These are phyloP conservation scores for Plantago coronopus DNA, from an alignment of 305 asterid species.

Conservation along the genomic window DNA sequence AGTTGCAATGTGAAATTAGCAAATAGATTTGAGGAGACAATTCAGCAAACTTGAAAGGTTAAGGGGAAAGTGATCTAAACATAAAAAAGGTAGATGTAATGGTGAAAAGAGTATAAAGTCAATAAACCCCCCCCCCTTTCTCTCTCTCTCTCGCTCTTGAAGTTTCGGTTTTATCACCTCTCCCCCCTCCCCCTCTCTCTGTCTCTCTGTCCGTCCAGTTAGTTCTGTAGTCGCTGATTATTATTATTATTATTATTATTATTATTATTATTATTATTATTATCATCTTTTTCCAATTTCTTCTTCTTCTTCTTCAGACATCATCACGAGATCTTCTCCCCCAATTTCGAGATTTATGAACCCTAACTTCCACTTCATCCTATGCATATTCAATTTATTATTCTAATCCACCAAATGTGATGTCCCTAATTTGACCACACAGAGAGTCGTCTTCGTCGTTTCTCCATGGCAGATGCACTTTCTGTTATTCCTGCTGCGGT, in stretches of 20 bases:
- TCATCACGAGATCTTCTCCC: not conserved
- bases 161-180: not conserved
- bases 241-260: no score
- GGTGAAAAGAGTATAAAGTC: no score
- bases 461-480: slow-evolving; percentile 73
- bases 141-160: no score
- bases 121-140: not conserved
- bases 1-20: no score
- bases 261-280: no score
- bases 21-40: no score
- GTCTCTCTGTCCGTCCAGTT: not conserved
- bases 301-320: not conserved
- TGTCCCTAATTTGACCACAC: not conserved
- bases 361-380: not conserved
- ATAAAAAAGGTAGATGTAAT: no score
- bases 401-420: not conserved
- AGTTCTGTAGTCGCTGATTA: not conserved
- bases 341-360: not conserved
- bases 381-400: not conserved
- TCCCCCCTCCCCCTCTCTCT: no score
- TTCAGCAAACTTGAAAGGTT: no score
- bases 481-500: slow-evolving; percentile 80
- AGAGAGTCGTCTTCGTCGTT: slow-evolving; percentile 25
- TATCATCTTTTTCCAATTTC: not conserved
- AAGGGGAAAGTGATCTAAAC: no score